phyloP scores from a whole-genome alignment of 257 asterid species.

The Jacaranda copaia region DNA sequence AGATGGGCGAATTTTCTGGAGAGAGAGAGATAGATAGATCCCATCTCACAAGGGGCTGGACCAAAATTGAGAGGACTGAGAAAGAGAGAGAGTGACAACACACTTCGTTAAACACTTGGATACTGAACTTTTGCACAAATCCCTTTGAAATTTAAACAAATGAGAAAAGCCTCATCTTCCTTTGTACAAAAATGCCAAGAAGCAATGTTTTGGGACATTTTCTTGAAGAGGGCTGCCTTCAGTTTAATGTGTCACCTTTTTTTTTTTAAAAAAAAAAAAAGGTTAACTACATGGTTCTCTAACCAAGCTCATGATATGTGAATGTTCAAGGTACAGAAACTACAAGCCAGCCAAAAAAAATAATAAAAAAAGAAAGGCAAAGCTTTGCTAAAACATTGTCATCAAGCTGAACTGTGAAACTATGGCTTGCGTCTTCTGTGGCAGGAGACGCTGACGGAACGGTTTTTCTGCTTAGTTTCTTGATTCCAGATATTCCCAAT shows the following conservation, averaged over 20 bases:
- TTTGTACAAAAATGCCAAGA: slow-evolving; percentile 60
- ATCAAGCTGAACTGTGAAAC: not conserved
- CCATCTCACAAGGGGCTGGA: slow-evolving; percentile 8
- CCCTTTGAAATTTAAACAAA: slow-evolving; percentile 8
- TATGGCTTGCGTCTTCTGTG: slow-evolving; percentile 56
- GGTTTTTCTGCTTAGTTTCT: slow-evolving; percentile 67
- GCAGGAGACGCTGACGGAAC: slow-evolving; percentile 54
- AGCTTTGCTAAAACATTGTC: slow-evolving; percentile 14
- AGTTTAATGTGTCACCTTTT: slow-evolving; percentile 22
- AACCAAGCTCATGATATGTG: slow-evolving; percentile 39
- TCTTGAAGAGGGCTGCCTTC: slow-evolving; percentile 65
- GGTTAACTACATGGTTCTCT: slow-evolving; percentile 34
- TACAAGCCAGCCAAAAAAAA: slow-evolving; percentile 34
- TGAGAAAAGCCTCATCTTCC: slow-evolving; percentile 51
- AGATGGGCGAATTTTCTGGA: slow-evolving; percentile 60
- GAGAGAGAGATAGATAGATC: slow-evolving; percentile 35
- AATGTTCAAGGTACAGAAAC: slow-evolving; percentile 30
- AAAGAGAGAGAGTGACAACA: not conserved
- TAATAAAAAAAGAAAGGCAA: not conserved
- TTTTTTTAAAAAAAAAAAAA: slow-evolving; percentile 28
- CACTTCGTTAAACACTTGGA: slow-evolving; percentile 26
- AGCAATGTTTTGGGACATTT: slow-evolving; percentile 43
- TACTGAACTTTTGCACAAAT: slow-evolving; percentile 28
- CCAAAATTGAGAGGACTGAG: slow-evolving; percentile 29
- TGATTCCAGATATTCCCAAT: slow-evolving; percentile 79